phyloP scores from a whole-genome alignment of 805 yeast species.

The Metschnikowia chrysomelidarum region DNA sequence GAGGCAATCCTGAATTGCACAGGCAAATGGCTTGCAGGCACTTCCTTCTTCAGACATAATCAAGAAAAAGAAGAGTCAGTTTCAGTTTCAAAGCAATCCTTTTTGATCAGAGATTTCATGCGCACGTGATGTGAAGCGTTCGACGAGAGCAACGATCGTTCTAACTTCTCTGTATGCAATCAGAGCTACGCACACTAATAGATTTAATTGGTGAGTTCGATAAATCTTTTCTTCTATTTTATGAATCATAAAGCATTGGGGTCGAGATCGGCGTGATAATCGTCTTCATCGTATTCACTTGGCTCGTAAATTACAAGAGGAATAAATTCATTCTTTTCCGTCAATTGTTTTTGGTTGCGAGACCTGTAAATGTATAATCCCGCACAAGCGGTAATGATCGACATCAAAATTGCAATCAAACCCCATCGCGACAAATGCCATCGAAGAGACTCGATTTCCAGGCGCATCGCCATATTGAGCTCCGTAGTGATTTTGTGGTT shows the following conservation, averaged over 20 bases:
- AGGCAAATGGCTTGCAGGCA: constrained; percentile 77
- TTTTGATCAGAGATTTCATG: background rate
- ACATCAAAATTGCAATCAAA: constrained; percentile 64
- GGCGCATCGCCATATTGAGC: constrained; percentile 74
- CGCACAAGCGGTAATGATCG: constrained; percentile 53
- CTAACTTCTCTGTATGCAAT: too few relatives aligned
- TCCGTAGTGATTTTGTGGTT: constrained; percentile 82
- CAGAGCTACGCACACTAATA: too few relatives aligned
- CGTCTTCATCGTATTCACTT: constrained; percentile 52
- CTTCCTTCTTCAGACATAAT: constrained; percentile 20
- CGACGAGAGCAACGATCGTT: too few relatives aligned
- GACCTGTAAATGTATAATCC: constrained; percentile 50
- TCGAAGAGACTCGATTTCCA: constrained; percentile 83
- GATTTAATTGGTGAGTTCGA: background rate
- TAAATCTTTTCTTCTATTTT: constrained; percentile 7
- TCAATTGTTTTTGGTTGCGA: constrained; percentile 22
- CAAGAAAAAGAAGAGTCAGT: background rate
- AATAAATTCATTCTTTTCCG: constrained; percentile 34
- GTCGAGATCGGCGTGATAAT: constrained; percentile 56
- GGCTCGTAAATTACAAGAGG: constrained; percentile 45
- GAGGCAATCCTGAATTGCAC: constrained; percentile 81
- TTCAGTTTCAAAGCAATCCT: too few relatives aligned
- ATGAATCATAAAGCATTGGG: constrained; percentile 18
- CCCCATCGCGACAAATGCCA: constrained; percentile 95
- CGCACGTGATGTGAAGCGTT: too few relatives aligned